Conservation (phyloP, 2,329 filamentous ascomycete genomes). For the Leptographium wingfieldii region DNA sequence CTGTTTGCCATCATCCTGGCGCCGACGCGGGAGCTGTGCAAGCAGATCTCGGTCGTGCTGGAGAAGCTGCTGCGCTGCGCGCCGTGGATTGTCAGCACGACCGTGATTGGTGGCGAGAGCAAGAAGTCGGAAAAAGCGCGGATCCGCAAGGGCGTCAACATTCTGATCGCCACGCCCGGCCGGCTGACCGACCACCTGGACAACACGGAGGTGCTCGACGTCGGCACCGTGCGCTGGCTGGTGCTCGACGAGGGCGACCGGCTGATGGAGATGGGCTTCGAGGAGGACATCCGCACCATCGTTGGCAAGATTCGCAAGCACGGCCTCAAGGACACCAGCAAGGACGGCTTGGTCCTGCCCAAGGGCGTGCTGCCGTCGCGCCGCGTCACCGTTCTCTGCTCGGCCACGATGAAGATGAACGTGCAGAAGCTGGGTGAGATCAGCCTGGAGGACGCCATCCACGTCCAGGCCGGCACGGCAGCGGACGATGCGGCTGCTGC, state of each 20-base stretch:
- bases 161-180: conserved; percentile 88
- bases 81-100: conserved; percentile 88
- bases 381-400: conserved; percentile 81
- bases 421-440: conserved; percentile 90
- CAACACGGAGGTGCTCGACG: conserved; percentile 78
- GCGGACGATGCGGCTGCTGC: not conserved
- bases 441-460: conserved; percentile 82
- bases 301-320: conserved; percentile 65
- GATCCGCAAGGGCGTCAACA: conserved; percentile 86
- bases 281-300: conserved; percentile 82
- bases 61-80: conserved; percentile 78
- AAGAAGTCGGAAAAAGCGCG: conserved; percentile 82
- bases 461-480: conserved; percentile 50
- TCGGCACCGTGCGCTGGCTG: conserved; percentile 84
- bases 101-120: conserved; percentile 58
- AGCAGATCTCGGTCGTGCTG: conserved; percentile 80
- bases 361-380: conserved; percentile 57
- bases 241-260: conserved; percentile 93
- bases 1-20: conserved; percentile 90
- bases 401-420: conserved; percentile 95
- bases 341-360: conserved; percentile 39
- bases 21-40: conserved; percentile 85
- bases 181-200: conserved; percentile 83
- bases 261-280: conserved; percentile 97
- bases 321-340: conserved; percentile 43